Percentiles rank a stretch among this genome's conserved stretches.
Conservation (phyloP, 2,329 filamentous ascomycete species). For the Helicocarpus griseus region DNA sequence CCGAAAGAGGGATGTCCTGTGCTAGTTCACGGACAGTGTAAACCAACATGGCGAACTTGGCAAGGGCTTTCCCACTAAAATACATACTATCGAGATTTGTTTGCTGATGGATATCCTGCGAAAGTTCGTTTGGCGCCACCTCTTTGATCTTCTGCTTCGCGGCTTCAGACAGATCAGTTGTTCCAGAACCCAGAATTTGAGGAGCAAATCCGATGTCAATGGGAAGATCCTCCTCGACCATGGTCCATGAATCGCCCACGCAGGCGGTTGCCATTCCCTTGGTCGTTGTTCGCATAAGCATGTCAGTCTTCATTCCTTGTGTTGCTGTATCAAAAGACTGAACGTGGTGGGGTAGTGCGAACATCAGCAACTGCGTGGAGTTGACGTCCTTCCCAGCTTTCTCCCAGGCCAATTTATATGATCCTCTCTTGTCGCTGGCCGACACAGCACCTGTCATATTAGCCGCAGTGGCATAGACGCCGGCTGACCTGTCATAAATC, state of each 20-base stretch:
- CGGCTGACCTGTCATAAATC: constrained; percentile 65
- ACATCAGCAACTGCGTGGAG: constrained; percentile 61
- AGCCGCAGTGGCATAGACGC: constrained; percentile 60
- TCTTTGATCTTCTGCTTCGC: constrained; percentile 51
- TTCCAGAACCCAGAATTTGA: constrained; percentile 51
- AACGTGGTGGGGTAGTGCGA: constrained; percentile 77
- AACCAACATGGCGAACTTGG: constrained; percentile 64
- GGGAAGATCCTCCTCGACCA: constrained; percentile 66
- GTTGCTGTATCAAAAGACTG: constrained; percentile 58
- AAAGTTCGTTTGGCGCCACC: constrained; percentile 61
- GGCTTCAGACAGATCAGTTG: constrained; percentile 31
- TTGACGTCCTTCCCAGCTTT: constrained; percentile 55
- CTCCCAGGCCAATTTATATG: constrained; percentile 64
- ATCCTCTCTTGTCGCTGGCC: constrained; percentile 49
- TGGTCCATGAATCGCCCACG: constrained; percentile 62
- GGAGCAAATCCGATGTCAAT: constrained; percentile 66
- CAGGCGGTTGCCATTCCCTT: constrained; percentile 73
- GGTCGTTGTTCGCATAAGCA: constrained; percentile 68
- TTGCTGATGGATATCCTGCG: constrained; percentile 64
- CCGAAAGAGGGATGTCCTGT: constrained; percentile 47
- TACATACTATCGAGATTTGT: constrained; percentile 81
- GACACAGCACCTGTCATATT: constrained; percentile 51
- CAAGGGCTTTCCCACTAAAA: constrained; percentile 76
- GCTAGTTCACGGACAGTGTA: constrained; percentile 57
- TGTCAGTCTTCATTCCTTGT: constrained; percentile 37